phyloP scores from a whole-genome alignment of 2,329 filamentous ascomycete species.

The Harringtonia lauricola region DNA sequence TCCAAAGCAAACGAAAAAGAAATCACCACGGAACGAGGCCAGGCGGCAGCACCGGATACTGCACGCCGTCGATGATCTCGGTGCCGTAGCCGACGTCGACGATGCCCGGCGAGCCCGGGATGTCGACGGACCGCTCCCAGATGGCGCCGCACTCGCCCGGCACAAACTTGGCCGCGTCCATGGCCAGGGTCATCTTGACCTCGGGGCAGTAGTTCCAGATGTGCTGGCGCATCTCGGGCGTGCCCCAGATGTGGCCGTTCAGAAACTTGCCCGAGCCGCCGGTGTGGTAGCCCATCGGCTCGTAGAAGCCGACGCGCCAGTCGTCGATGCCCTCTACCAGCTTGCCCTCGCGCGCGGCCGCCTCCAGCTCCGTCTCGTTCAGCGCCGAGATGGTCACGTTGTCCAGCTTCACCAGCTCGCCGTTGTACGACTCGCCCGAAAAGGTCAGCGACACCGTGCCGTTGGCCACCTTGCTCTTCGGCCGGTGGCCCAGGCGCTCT shows the following conservation, averaged over 20 bases:
- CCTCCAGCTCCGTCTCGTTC: conserved; percentile 13
- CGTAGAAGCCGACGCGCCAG: conserved; percentile 40
- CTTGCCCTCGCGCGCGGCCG: conserved; percentile 19
- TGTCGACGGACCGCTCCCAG: conserved; percentile 31
- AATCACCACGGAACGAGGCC: conserved; percentile 23
- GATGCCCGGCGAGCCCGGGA: conserved; percentile 9
- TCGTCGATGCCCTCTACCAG: conserved; percentile 33
- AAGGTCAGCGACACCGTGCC: conserved; percentile 36
- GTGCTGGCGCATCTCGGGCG: conserved; percentile 31
- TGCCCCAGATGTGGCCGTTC: conserved; percentile 36
- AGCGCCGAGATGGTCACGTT: conserved; percentile 13
- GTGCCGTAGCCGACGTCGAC: conserved; percentile 23
- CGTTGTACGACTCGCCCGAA: conserved; percentile 35
- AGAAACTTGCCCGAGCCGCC: conserved; percentile 35
- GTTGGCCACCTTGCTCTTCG: conserved; percentile 37
- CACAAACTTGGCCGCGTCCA: conserved; percentile 41
- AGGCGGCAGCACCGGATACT: conserved; percentile 28
- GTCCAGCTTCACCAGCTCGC: conserved; percentile 16
- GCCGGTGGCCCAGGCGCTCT: conserved; percentile 37
- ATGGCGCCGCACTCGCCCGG: conserved; percentile 32
- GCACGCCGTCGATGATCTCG: conserved; percentile 27
- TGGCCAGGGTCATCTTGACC: conserved; percentile 44
- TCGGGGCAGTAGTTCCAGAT: conserved; percentile 49
- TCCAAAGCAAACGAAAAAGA: neutral
- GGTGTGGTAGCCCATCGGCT: conserved; percentile 49